These are phyloP conservation scores for Murraya paniculata DNA, from an alignment of 345 rosid genomes.

Conservation along the genomic window DNA sequence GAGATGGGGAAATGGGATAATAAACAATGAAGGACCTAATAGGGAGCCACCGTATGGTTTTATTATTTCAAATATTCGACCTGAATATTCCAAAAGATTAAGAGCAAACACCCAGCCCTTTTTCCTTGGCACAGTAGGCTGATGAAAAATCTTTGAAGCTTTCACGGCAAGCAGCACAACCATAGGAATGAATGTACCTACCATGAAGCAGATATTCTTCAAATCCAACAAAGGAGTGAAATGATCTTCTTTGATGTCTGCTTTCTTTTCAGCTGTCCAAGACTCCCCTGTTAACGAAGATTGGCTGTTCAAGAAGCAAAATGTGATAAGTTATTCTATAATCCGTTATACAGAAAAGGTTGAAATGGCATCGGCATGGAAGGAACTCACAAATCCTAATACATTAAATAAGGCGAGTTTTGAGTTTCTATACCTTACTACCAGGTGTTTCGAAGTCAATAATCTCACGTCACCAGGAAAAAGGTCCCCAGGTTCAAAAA, in stretches of 20 bases:
- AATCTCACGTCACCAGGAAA: constrained; percentile 76
- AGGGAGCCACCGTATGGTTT: no score
- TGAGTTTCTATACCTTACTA: constrained; percentile 47
- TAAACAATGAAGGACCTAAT: no score
- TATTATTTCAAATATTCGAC: no score
- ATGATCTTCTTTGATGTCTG: constrained; percentile 47
- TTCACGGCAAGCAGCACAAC: not conserved
- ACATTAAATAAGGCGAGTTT: not conserved
- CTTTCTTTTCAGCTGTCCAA: constrained; percentile 54
- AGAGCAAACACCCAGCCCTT: not conserved
- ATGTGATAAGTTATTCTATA: constrained; percentile 20
- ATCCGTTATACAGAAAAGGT: constrained; percentile 6
- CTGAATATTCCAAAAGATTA: not conserved
- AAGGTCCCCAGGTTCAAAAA: constrained; percentile 69
- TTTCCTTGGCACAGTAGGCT: not conserved
- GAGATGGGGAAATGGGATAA: no score
- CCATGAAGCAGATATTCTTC: constrained; percentile 75
- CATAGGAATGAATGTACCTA: constrained; percentile 17
- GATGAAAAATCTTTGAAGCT: not conserved
- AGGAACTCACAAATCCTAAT: not conserved
- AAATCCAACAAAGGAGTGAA: constrained; percentile 65
- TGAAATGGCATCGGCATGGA: constrained; percentile 4
- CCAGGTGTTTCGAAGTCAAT: constrained; percentile 58
- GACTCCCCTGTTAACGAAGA: constrained; percentile 74
- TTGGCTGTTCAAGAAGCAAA: constrained; percentile 48